Evolutionary conservation across 805 yeast species (phyloP), one percentile per base, ranked within the genome.

Genomic region (Kodamaea restingae): DNA sequence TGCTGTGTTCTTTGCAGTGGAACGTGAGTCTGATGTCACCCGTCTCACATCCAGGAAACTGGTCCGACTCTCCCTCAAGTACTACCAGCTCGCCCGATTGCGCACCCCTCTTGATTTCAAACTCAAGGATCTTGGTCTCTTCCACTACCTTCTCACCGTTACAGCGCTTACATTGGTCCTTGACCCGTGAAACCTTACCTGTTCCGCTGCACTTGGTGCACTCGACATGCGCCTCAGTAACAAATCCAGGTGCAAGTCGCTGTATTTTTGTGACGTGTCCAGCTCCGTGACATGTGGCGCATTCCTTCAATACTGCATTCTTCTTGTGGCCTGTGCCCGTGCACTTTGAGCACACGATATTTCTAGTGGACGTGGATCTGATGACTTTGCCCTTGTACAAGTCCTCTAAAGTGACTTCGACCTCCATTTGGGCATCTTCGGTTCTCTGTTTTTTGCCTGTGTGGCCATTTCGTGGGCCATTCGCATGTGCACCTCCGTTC

Each of bases 101-200:
- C 4, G 86, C 71, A 2, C 98, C 98, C 34, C 78, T 79, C 2
- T 78, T 76, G 18, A 91, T 76, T 47, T 78, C 78, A 43, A 93
- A 86, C 52, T 87, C 95, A 42, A 90, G 60, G 7, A 82, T 74
- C 52, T 84, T 82, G 15, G 80, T 73, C 51, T 85, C 86, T 43
- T 80, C 81, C 2, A 67, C 63, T 2, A 76, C 64, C 18, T 81
- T 76, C 5, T 61, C 61, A 2, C 96, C 96, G 15, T 61, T 57
- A 64, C 98, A 91, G 43, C 70, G 71, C 49, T 79, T 83, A 67
- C 98, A 91, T 45, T 70, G 69, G 55, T 88, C 95, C 55, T 82
- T 85, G 18, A 74, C 57, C 37, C 78, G 66, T 51, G 66, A 74
- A 5, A 72, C 64, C 36, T 70, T 62, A 3, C 97, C 96, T 15